These are phyloP conservation scores for Amanita phalloides DNA, from an alignment of 768 basidiomycete genomes.

Conservation along the genomic window DNA sequence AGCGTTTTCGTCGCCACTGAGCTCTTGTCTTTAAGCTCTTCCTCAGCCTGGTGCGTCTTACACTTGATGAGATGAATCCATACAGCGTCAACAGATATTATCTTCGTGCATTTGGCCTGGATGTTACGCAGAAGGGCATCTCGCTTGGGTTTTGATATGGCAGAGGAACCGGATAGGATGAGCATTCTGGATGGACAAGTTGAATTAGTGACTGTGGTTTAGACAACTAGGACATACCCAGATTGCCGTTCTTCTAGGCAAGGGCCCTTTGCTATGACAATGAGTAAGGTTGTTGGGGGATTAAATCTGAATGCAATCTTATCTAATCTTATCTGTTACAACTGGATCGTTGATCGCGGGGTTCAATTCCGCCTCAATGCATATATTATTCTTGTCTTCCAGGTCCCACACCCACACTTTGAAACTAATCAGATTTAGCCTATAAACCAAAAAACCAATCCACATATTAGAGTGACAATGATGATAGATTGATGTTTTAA, in stretches of 20 bases:
- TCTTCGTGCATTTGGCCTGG: conserved; percentile 35
- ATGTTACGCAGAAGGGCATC: conserved; percentile 52
- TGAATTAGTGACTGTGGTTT: background rate
- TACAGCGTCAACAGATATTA: conserved; percentile 69
- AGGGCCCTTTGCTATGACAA: background rate
- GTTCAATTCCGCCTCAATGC: conserved; percentile 85
- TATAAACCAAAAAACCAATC: background rate
- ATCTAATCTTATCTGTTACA: conserved; percentile 41
- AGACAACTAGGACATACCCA: background rate
- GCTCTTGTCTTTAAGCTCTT: conserved; percentile 29
- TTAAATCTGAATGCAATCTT: background rate
- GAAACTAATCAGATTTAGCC: background rate
- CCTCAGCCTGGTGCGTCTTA: conserved; percentile 30
- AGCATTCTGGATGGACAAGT: conserved; percentile 42
- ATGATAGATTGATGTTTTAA: background rate
- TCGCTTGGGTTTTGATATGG: conserved; percentile 61
- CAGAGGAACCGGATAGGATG: conserved; percentile 66
- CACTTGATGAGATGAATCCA: conserved; percentile 82
- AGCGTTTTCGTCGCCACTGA: conserved; percentile 45
- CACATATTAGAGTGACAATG: background rate
- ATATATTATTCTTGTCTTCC: conserved; percentile 11
- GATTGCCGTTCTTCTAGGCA: background rate
- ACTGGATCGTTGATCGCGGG: conserved; percentile 65
- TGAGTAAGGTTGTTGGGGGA: too few relatives aligned
- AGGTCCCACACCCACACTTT: background rate